These are phyloP conservation scores for Fusarium sp. DNA, from an alignment of 2,329 filamentous ascomycete genomes.

Conservation along the genomic window DNA sequence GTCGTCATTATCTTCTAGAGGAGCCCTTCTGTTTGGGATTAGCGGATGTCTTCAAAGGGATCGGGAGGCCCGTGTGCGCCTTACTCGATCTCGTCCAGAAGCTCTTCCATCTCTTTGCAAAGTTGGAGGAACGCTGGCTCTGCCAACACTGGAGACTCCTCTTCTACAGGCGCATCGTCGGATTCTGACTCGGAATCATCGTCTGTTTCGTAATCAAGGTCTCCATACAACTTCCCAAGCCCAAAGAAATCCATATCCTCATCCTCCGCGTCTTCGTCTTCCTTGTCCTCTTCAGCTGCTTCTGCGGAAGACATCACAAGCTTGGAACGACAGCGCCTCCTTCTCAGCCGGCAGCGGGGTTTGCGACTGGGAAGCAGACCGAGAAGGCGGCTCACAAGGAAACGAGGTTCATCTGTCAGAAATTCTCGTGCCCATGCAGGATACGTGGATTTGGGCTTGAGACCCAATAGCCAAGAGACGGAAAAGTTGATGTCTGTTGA, in stretches of 20 bases:
- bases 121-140: conserved; percentile 46
- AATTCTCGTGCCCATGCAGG: conserved; percentile 44
- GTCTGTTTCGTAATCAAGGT: conserved; percentile 37
- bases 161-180: conserved; percentile 33
- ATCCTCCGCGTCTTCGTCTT: conserved; percentile 29
- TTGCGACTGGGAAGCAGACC: conserved; percentile 44
- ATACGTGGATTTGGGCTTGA: conserved; percentile 42
- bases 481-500: conserved; percentile 46
- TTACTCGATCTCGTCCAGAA: conserved; percentile 50
- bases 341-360: conserved; percentile 35
- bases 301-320: conserved; percentile 23
- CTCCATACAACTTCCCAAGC: conserved; percentile 42
- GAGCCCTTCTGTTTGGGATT: conserved; percentile 31
- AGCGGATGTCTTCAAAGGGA: not conserved
- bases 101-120: conserved; percentile 44
- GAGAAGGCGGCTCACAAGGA: conserved; percentile 48
- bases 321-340: conserved; percentile 35
- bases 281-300: conserved; percentile 15
- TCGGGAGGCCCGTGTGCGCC: not conserved
- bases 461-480: conserved; percentile 48
- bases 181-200: conserved; percentile 40
- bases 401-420: conserved; percentile 45
- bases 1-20: conserved; percentile 33
- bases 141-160: conserved; percentile 42
- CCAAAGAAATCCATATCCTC: conserved; percentile 34